These are phyloP conservation scores for Echinosophora koreensis DNA, from an alignment of 306 rosid species.

Conservation along the genomic window DNA sequence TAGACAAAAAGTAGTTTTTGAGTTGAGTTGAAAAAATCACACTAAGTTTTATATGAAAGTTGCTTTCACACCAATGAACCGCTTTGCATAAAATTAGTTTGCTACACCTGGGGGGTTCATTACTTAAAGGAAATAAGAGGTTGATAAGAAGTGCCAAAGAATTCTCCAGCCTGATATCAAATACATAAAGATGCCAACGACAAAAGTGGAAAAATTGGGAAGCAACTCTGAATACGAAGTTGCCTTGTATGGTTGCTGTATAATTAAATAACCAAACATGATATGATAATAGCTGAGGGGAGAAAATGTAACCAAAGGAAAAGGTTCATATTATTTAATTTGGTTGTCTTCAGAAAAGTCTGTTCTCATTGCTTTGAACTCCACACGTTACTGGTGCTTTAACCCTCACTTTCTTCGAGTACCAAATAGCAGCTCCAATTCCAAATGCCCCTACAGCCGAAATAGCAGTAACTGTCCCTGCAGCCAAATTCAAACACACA, in stretches of 20 bases:
- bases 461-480: conserved; percentile 76
- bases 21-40: too few relatives aligned
- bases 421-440: conserved; percentile 88
- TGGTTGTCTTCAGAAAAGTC: conserved; percentile 71
- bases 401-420: conserved; percentile 73
- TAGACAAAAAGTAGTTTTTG: too few relatives aligned
- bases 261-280: conserved; percentile 30
- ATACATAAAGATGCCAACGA: conserved; percentile 19
- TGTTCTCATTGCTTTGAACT: conserved; percentile 86
- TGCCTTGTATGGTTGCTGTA: conserved; percentile 16
- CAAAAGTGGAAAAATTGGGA: conserved; percentile 14
- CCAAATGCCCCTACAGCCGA: conserved; percentile 83
- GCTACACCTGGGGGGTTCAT: too few relatives aligned
- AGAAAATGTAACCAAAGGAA: conserved; percentile 24
- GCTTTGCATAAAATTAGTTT: too few relatives aligned
- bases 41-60: too few relatives aligned
- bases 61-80: too few relatives aligned
- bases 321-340: background rate
- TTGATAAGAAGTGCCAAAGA: too few relatives aligned
- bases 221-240: background rate
- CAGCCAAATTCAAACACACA: conserved; percentile 40
- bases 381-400: conserved; percentile 90
- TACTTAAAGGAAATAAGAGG: too few relatives aligned
- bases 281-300: conserved; percentile 3
- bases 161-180: background rate